Base-by-base conservation (phyloP, 306 rosid species). In the Rosa rugosa region DNA sequence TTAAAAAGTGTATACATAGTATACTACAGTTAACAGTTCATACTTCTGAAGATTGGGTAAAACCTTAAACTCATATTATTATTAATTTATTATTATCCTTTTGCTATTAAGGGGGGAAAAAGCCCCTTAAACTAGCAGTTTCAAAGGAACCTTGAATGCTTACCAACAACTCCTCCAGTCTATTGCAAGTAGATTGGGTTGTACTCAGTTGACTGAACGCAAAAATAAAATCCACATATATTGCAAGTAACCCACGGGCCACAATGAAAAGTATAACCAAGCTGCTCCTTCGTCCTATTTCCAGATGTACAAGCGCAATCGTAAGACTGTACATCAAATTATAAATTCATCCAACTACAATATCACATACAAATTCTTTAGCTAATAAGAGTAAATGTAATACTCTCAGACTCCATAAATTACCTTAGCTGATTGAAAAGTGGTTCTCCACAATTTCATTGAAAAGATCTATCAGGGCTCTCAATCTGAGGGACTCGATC, bases 201-300 rank as follows among this genome's bases (percentile, higher is more conserved):
- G 87, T 88, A 91, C 82, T 92, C 97, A 9, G 99, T 80, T 45
- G 99, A 95, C 81, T 92, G 98, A 78, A 95, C 80, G 11, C 85
- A 77, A 85, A 95, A 95, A 85, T 91, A 91, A 82, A 87, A 95
- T 18, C 99, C 97, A 77, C 84, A 88, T 51, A 91, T 83, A 38
- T 91, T 90, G 80, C 83, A 88, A 49, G 97, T 91, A 72, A 83
- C n/a, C 82, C 94, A 87, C 8, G 92, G 90, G 84, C 94, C 82
- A 83, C 92, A 91, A 66, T 91, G 77, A 68, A 95, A 98, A 64
- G 82, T 83, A 90, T 95, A 95, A 79, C 99, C 98, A 85, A 95
- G 99, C 89, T 95, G 99, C 91, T 95, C 99, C 89, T 92, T 94
- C 73, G 97, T 94, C 88, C 99, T 94, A 81, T 75, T 81, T 82